Evolutionary conservation across 805 yeast genomes (phyloP).

Genomic region (Nadsonia fulvescens): DNA sequence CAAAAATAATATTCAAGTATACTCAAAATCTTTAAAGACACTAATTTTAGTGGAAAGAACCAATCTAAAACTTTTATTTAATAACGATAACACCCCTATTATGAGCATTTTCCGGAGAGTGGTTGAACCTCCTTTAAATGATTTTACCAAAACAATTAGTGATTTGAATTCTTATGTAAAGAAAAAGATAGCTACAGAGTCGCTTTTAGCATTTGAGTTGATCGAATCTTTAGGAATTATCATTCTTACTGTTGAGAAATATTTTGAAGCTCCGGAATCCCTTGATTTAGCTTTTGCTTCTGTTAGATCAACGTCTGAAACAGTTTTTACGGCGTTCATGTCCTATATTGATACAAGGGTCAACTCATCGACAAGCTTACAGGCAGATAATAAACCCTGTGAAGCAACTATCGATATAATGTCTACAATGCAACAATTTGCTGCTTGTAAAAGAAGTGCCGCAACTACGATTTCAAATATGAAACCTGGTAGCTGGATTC

Average conservation of each 20-base stretch:
- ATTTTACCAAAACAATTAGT: conserved; percentile 23
- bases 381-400: conserved; percentile 53
- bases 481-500: conserved; percentile 53
- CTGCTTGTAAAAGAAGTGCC: conserved; percentile 42
- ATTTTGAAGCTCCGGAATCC: conserved; percentile 10
- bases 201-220: conserved; percentile 39
- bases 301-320: conserved; percentile 10
- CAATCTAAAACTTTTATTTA: conserved; percentile 26
- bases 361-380: conserved; percentile 26
- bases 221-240: conserved; percentile 29
- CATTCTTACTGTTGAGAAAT: conserved; percentile 14
- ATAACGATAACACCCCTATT: conserved; percentile 18
- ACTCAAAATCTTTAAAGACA: conserved; percentile 33
- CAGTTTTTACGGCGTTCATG: conserved; percentile 39
- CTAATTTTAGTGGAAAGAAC: conserved; percentile 33
- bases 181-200: conserved; percentile 27
- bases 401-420: conserved; percentile 58
- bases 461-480: conserved; percentile 30
- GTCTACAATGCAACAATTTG: conserved; percentile 44
- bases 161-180: conserved; percentile 24
- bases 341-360: conserved; percentile 36
- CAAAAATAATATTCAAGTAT: conserved; percentile 36
- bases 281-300: conserved; percentile 10
- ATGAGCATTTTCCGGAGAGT: conserved; percentile 18
- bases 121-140: conserved; percentile 21